Conservation (phyloP, 2,329 filamentous ascomycete genomes). For the Leptodontidium sp. region DNA sequence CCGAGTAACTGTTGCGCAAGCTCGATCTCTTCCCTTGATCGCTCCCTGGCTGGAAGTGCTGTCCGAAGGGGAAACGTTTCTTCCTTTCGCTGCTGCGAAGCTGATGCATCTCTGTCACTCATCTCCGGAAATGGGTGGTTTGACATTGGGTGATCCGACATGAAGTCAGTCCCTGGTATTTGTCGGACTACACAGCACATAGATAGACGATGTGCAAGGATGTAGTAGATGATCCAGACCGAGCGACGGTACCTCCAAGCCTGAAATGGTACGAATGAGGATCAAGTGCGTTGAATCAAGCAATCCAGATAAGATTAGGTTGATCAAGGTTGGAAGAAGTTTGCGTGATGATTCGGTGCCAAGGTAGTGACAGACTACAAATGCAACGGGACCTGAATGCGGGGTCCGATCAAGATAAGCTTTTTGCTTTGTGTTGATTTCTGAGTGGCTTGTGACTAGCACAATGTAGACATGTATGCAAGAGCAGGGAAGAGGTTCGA, state of each 20-base stretch:
- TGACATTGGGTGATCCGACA: conserved; percentile 42
- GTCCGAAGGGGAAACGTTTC: conserved; percentile 38
- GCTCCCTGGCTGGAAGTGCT: conserved; percentile 35
- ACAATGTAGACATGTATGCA: not conserved
- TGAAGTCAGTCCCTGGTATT: conserved; percentile 40
- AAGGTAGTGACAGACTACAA: conserved; percentile 18
- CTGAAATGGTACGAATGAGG: not conserved
- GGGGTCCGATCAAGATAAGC: conserved; percentile 6
- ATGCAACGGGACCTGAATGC: not conserved
- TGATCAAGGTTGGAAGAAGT: not conserved
- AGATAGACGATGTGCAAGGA: conserved; percentile 18
- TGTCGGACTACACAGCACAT: conserved; percentile 41
- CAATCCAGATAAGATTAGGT: not conserved
- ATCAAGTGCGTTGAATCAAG: not conserved
- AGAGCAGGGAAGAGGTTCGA: not conserved
- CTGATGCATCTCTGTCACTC: conserved; percentile 36
- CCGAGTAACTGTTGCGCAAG: conserved; percentile 39
- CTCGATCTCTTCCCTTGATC: conserved; percentile 42
- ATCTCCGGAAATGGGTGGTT: conserved; percentile 30
- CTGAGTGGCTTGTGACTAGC: conserved; percentile 14
- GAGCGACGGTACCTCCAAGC: too few species aligned
- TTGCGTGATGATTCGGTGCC: conserved; percentile 7
- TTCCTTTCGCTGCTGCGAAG: conserved; percentile 34
- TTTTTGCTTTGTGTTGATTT: conserved; percentile 14
- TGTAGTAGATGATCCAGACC: not conserved